Evolutionary conservation across 108 stramenopile genomes (phyloP), one percentile per base, ranked within the genome.

Genomic region (Pseudonitzschia pungens): DNA sequence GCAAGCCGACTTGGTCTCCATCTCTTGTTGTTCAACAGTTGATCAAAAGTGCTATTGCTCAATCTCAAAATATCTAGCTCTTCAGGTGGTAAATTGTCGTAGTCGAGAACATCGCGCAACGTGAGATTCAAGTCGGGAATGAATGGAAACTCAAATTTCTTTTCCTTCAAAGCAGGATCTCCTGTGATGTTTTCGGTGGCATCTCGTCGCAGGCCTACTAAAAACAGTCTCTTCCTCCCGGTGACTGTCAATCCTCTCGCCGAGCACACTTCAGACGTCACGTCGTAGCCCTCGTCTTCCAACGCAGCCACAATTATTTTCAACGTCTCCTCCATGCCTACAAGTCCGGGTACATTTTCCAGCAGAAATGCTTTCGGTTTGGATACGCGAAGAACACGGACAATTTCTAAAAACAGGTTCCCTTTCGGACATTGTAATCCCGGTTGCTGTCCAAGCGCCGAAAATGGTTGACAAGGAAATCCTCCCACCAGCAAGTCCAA

Each of bases 401-500:
- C 88, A 69, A 94, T 89, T 72, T 94, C 77, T 45, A 82, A 65
- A 68, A 81, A 94, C 15, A 94, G 68, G 9, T 72, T 66, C n/a
- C 93, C 93, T 69, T 84, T 84, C 24, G 77, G 78, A 36, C 86
- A 86, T 14, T 82, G 62, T 15, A 93, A 76, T 9, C 92, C 90
- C 31, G 87, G 87, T 65, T 91, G 92, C 26, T 78, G 71, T 24
- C 87, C 85, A 21, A 93, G 65, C 32, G 74, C 56, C 10, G 87
- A 85, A 65, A 91, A 91, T 41, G 90, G 92, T 65, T 91, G 90
- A 54, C 93, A 94, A 32, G 93, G 93, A 72, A 94, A 94, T 0
- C 93, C 93, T 10, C 76, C 93, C 0, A 86, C 87, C 50, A 87
- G 48, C 4, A 92, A 27, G 74, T 90, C 87, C 16, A 85, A 67